Percentiles rank a stretch among this genome's conserved stretches.
These are phyloP conservation scores for Polygonum aviculare DNA, from an alignment of 148 eudicot species.

Conservation along the genomic window DNA sequence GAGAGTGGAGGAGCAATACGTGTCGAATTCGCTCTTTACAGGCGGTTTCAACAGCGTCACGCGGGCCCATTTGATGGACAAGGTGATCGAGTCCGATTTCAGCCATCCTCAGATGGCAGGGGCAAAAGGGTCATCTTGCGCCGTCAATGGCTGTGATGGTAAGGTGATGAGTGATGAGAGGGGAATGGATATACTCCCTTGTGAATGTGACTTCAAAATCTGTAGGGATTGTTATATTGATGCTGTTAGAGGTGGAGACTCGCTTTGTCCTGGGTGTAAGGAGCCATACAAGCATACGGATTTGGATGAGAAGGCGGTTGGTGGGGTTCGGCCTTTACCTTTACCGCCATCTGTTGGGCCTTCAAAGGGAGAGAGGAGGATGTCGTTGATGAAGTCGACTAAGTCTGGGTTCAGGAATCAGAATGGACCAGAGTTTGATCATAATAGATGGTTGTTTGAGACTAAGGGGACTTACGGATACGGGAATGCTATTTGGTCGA, in stretches of 20 bases:
- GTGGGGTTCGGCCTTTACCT: slow-evolving; percentile 32
- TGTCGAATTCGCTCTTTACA: slow-evolving; percentile 75
- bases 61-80: slow-evolving; percentile 94
- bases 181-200: slow-evolving; percentile 82
- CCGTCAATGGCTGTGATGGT: slow-evolving; percentile 80
- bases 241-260: slow-evolving; percentile 73
- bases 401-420: slow-evolving; percentile 64
- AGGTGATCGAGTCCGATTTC: slow-evolving; percentile 74
- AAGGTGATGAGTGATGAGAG: slow-evolving; percentile 91
- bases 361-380: slow-evolving; percentile 67
- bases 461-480: slow-evolving; percentile 95
- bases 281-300: slow-evolving; percentile 72
- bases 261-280: slow-evolving; percentile 89
- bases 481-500: slow-evolving; percentile 95
- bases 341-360: slow-evolving; percentile 39
- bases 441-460: slow-evolving; percentile 92
- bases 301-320: slow-evolving; percentile 51
- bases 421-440: slow-evolving; percentile 65
- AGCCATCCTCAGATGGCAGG: slow-evolving; percentile 99
- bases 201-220: slow-evolving; percentile 95
- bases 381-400: slow-evolving; percentile 75
- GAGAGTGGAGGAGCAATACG: slow-evolving; percentile 93
- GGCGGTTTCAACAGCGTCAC: slow-evolving; percentile 93
- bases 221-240: slow-evolving; percentile 86
- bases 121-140: slow-evolving; percentile 75